Evolutionary conservation across 768 basidiomycete species (phyloP).

Genomic region (Mycena pura): DNA sequence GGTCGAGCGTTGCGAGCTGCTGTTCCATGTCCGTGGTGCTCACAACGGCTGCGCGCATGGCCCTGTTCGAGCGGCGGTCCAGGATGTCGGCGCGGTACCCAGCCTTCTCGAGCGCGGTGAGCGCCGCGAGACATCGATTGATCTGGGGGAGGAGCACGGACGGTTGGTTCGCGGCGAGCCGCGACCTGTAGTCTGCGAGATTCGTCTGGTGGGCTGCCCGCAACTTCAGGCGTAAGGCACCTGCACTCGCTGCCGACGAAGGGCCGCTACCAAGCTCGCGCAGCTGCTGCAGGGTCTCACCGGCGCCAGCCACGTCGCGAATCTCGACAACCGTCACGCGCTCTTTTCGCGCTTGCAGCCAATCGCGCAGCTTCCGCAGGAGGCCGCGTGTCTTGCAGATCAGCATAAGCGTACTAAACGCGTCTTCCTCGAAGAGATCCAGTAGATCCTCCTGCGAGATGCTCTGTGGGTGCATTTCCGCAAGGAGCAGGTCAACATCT

Average conservation of each 20-base stretch:
- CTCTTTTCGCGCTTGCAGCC: conserved; percentile 20
- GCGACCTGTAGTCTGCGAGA: conserved; percentile 19
- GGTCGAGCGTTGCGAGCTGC: conserved; percentile 19
- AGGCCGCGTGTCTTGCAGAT: conserved; percentile 23
- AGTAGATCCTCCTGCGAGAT: conserved; percentile 22
- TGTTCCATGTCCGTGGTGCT: conserved; percentile 17
- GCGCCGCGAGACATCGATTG: conserved; percentile 16
- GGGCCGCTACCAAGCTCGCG: background rate
- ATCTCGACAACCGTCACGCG: conserved; percentile 20
- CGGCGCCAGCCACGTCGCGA: conserved; percentile 20
- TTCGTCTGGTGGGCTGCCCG: conserved; percentile 21
- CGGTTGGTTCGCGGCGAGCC: background rate
- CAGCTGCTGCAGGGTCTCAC: conserved; percentile 17
- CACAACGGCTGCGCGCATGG: conserved; percentile 24
- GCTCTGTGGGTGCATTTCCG: conserved; percentile 17
- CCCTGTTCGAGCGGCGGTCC: conserved; percentile 27
- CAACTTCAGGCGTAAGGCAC: conserved; percentile 14
- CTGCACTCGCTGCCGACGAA: background rate
- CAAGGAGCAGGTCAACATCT: conserved; percentile 20
- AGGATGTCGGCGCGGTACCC: conserved; percentile 25
- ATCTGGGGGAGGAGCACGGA: conserved; percentile 21
- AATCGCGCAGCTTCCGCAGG: conserved; percentile 17
- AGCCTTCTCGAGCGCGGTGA: conserved; percentile 24
- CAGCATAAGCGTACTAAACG: conserved; percentile 18
- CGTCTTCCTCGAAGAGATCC: conserved; percentile 21